phyloP scores from a whole-genome alignment of 2,329 filamentous ascomycete species.

The Paecilomyces niveus region DNA sequence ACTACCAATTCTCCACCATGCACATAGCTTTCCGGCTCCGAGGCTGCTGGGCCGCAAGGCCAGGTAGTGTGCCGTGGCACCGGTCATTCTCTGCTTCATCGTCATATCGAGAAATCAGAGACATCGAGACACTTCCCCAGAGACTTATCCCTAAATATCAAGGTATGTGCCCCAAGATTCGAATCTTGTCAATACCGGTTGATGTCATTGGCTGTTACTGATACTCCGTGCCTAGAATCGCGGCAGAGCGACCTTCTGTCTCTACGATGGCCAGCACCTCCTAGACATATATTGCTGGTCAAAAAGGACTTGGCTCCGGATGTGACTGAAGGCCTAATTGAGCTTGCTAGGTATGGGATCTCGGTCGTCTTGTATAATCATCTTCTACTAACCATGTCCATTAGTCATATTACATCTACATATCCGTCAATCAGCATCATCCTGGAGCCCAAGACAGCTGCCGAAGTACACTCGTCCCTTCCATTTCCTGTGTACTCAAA shows the following conservation, averaged over 20 bases:
- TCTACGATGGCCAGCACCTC: slow-evolving; percentile 61
- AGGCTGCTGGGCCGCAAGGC: slow-evolving; percentile 5
- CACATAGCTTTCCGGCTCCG: slow-evolving; percentile 1
- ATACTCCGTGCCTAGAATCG: slow-evolving; percentile 39
- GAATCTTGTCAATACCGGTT: neutral
- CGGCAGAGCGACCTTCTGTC: slow-evolving; percentile 54
- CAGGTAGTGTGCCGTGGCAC: slow-evolving; percentile 4
- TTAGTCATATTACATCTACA: slow-evolving; percentile 65
- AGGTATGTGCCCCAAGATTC: slow-evolving; percentile 38
- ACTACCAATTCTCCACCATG: neutral
- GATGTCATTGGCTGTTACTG: neutral
- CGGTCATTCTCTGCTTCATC: slow-evolving; percentile 38
- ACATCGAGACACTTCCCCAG: slow-evolving; percentile 36
- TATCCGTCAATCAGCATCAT: slow-evolving; percentile 78
- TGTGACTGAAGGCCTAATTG: slow-evolving; percentile 50
- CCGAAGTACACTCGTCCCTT: slow-evolving; percentile 62
- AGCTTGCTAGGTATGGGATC: slow-evolving; percentile 44
- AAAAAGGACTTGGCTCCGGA: slow-evolving; percentile 56
- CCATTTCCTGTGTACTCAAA: slow-evolving; percentile 64
- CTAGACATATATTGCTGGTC: slow-evolving; percentile 61
- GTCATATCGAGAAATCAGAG: slow-evolving; percentile 35
- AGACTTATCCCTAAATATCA: slow-evolving; percentile 59
- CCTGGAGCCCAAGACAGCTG: slow-evolving; percentile 70
- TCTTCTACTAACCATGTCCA: slow-evolving; percentile 35
- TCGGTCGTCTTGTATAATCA: slow-evolving; percentile 1